Evolutionary conservation across 2,329 filamentous ascomycete species (phyloP).

Genomic region (Aureobasidium sp.): DNA sequence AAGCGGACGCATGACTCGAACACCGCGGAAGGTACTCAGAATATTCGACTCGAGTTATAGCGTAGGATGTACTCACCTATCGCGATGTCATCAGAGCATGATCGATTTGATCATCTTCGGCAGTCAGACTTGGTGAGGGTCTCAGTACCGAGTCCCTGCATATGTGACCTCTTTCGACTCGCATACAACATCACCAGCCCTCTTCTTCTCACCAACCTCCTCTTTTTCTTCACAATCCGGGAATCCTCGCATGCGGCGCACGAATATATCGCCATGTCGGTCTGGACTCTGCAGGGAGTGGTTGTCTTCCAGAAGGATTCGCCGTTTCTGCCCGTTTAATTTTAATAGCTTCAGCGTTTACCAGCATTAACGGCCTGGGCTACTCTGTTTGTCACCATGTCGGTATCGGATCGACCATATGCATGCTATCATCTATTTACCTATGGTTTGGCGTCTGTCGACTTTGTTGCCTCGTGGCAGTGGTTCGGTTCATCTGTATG

Average conservation of each 20-base stretch:
- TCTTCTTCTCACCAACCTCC: background rate
- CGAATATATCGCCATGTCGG: background rate
- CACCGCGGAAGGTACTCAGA: background rate
- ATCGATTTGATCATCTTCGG: background rate
- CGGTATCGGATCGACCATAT: background rate
- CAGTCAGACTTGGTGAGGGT: background rate
- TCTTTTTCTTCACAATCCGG: background rate
- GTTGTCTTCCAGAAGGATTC: background rate
- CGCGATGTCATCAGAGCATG: background rate
- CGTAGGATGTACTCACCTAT: background rate
- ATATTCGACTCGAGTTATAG: background rate
- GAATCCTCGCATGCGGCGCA: background rate
- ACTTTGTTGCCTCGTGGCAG: background rate
- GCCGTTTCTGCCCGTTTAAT: background rate
- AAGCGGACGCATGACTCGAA: background rate
- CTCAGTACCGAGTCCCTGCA: background rate
- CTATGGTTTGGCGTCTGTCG: background rate
- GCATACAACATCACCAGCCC: background rate
- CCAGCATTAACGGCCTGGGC: background rate
- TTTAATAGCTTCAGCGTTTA: conserved; percentile 9
- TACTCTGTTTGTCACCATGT: background rate
- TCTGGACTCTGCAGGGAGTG: background rate
- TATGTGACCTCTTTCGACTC: background rate
- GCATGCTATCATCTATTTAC: too few species aligned
- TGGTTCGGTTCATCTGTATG: too few species aligned